A percentile compares a stretch with the other conserved stretches of the same genome.
phyloP scores from a whole-genome alignment of 495 filamentous ascomycete species.

The Cercophora newfieldiana region DNA sequence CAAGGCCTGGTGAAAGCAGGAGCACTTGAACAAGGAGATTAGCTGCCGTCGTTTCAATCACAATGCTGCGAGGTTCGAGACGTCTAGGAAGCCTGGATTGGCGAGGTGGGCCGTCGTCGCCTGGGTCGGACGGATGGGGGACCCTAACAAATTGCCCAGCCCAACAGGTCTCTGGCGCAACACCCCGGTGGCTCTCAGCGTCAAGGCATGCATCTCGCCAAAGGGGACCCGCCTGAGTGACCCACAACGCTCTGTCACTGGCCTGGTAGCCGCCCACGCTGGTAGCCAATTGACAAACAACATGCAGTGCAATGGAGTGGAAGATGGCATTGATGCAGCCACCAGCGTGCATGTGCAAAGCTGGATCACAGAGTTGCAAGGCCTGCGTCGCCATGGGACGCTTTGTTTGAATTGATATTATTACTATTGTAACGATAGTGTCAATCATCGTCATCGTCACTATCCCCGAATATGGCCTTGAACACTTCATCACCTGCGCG shows the following conservation, averaged over 20 bases:
- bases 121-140: neutral
- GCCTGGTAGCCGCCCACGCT: conserved; percentile 17
- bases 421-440: too few relatives aligned
- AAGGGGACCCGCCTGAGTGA: neutral
- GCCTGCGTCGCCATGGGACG: neutral
- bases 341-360: neutral
- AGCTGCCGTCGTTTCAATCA: neutral
- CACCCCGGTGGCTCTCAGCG: neutral
- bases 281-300: conserved; percentile 16
- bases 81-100: neutral
- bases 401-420: neutral
- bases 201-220: conserved; percentile 8
- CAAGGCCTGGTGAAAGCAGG: neutral
- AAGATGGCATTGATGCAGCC: neutral
- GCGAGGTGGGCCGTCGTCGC: neutral
- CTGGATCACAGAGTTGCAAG: neutral
- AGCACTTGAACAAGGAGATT: neutral
- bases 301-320: too few relatives aligned
- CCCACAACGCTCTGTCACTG: conserved; percentile 7
- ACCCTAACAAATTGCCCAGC: conserved; percentile 11
- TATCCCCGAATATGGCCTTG: conserved; percentile 89
- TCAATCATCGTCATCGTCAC: conserved; percentile 66
- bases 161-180: neutral
- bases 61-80: conserved; percentile 5
- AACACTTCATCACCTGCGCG: conserved; percentile 89